Conservation (phyloP, 2,329 filamentous ascomycete species). For the Seiridium cupressi region DNA sequence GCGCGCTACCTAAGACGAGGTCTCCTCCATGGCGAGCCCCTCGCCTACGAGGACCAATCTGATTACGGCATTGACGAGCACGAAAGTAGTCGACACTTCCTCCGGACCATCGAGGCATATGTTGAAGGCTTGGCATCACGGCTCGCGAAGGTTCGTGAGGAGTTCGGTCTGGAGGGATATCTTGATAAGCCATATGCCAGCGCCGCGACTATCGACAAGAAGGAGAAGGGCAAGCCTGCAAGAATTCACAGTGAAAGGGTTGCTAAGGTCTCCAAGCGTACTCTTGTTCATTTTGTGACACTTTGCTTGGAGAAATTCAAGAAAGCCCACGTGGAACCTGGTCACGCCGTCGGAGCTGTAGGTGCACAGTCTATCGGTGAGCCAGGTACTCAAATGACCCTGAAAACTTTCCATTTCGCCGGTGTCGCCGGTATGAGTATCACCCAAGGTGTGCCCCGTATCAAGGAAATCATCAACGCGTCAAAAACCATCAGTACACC, state of each 20-base stretch:
- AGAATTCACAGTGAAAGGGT: conserved; percentile 59
- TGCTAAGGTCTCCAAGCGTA: conserved; percentile 76
- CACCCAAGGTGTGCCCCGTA: conserved; percentile 97
- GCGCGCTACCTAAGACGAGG: conserved; percentile 60
- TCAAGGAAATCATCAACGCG: conserved; percentile 99
- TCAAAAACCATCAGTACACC: conserved; percentile 92
- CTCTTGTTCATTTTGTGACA: conserved; percentile 72
- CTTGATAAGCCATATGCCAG: conserved; percentile 21
- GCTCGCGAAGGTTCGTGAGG: conserved; percentile 52
- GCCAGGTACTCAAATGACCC: conserved; percentile 96
- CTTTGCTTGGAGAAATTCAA: conserved; percentile 88
- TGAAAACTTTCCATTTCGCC: conserved; percentile 99
- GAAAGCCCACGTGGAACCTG: conserved; percentile 87
- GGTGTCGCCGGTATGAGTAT: conserved; percentile 99
- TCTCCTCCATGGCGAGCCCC: conserved; percentile 57
- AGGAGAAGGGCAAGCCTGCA: conserved; percentile 22
- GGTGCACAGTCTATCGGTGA: conserved; percentile 98
- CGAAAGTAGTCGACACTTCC: conserved; percentile 80
- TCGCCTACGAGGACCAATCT: conserved; percentile 69
- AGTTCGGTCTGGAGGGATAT: conserved; percentile 47
- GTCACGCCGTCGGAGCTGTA: conserved; percentile 92
- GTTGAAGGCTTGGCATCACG: conserved; percentile 62
- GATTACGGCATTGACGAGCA: conserved; percentile 72
- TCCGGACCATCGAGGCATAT: conserved; percentile 74
- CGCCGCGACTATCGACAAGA: conserved; percentile 25